Base-by-base conservation (phyloP, 1,139 yeast species). In the Yamadazyma taylorii region DNA sequence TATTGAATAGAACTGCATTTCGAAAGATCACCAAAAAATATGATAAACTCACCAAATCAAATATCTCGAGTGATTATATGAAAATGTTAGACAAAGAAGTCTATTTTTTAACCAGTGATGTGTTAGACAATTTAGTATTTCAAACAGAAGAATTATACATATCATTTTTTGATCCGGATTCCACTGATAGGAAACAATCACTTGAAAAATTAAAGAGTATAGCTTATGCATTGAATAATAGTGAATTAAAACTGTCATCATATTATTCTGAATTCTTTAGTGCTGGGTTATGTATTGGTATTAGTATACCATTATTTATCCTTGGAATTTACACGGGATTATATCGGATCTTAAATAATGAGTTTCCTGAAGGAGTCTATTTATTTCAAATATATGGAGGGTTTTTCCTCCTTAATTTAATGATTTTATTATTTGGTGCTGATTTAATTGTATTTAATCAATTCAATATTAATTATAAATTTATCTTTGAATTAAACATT, bases 361-460 rank as follows among this genome's bases (percentile, higher is more conserved):
- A 59, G 3, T 55, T 76, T 12, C 76, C 78, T 1, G 81, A 77
- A 44, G 85, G 81, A 0, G 63, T 61, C 33, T 82, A 63, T 42
- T 55, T 90, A 40, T 60, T 92, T 33, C 97, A 94, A 52, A 73
- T 92, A 4, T 92, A 96, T 96, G 97, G 83, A 5, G 97, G 97
- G 1, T 88, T 88, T 57, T 78, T 89, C 47, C 55, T 89, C 39
- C 60, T 84, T 5, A 67, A 75, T 30, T 50, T 89, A 13, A 73
- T 84, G 52, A 62, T 81, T 11, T 51, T 83, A 14, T 61, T 88
- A 10, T 82, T 90, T 55, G 81, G 82, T 8, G 42, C 85, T 27
- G 81, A 86, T 55, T 78, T 94, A 55, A 63, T 70, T 40, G 78
- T 85, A 4, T 92, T 96, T 89, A 75, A 81, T 21, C 57, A 62